Percentiles rank a stretch among this genome's conserved stretches.
phyloP scores from a whole-genome alignment of 768 basidiomycete genomes.

The Suillus alpinus region DNA sequence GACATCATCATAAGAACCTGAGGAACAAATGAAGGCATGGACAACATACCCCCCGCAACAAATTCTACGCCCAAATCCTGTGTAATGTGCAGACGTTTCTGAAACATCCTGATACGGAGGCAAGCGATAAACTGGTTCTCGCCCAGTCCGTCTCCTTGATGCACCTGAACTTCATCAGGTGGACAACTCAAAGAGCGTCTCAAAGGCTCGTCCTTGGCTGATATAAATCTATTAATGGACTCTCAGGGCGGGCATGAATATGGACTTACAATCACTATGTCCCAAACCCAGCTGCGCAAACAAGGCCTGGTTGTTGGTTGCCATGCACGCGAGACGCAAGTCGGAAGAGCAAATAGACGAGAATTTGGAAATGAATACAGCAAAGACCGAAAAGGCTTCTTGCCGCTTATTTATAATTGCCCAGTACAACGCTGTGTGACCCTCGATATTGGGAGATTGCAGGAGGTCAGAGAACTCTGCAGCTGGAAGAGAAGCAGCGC shows the following conservation, averaged over 20 bases:
- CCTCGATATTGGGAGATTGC: neutral
- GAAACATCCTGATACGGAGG: neutral
- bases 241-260: neutral
- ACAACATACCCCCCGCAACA: neutral
- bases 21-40: neutral
- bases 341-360: neutral
- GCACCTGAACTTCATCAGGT: neutral
- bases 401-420: neutral
- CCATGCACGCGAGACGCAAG: neutral
- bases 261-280: neutral
- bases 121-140: neutral
- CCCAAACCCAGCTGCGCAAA: neutral
- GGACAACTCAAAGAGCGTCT: neutral
- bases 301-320: neutral
- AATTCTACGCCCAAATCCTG: neutral
- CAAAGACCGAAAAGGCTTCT: neutral
- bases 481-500: neutral
- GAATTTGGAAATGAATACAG: neutral
- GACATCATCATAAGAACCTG: neutral
- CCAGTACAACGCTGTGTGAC: neutral
- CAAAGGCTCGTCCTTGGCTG: neutral
- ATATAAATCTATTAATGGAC: neutral
- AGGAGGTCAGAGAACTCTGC: neutral
- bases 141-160: neutral
- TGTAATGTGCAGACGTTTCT: neutral